Base-by-base conservation (phyloP, 2,329 filamentous ascomycete species). In the Trichophyton simii region DNA sequence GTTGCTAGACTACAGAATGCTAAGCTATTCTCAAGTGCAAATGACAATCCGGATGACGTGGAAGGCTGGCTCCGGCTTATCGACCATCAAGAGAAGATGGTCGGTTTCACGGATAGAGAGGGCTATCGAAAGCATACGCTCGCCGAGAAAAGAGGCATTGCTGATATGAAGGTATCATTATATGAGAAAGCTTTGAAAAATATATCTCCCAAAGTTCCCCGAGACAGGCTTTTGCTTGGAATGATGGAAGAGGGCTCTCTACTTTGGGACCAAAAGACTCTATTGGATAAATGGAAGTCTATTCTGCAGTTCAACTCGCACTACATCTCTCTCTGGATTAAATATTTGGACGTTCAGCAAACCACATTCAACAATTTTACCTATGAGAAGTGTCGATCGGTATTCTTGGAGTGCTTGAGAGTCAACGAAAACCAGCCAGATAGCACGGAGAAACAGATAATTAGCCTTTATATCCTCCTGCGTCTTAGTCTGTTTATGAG, bases 21-120 rank as follows among this genome's bases (percentile, higher is more conserved):
- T 0, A 77, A 85, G 59, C 77, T 96, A 6, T 83, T 81, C 2
- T 82, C 80, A 11, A 79, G 72, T 34, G 84, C 90, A 38, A 84
- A 87, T 61, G 78, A 86, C 0, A 72, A 83, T 22, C 89, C 91
- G 0, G 72, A 79, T 4, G 82, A 95, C 68, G 78, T 88, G 20
- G 76, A 84, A 48, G 79, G 84, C 18, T 97, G 92, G 92, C 72
- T 95, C 15, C 79, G 83, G 42, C 78, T 96, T n/a, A 87, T 92
- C 54, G 76, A 84, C 6, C 85, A 95, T 63, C 92, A 97, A 73
- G 84, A 90, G 64, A 72, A 74, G 1, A 77, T 95, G 61, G 75
- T 92, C 48, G 76, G 76, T 75, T 68, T 78, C 70, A 48, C 68
- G 4, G 64, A 64, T 38, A 65, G 66, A 13, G 68, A 72, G 13